These are phyloP conservation scores for Tolypocladium tundrense DNA, from an alignment of 2,329 filamentous ascomycete genomes.

Conservation along the genomic window DNA sequence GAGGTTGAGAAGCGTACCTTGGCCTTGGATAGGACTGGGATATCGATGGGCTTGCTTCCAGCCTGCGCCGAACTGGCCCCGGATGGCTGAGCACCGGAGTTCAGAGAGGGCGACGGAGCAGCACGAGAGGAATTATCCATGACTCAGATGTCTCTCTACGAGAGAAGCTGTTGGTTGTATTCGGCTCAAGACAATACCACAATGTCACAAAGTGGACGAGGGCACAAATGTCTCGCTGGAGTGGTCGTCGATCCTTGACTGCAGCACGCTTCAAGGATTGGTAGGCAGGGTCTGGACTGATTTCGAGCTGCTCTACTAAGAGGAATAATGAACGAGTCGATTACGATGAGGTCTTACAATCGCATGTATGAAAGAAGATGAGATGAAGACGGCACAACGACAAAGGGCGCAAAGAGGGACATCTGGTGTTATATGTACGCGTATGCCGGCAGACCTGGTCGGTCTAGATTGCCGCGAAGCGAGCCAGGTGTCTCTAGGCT, in stretches of 20 bases:
- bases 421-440: not conserved
- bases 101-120: constrained; percentile 5
- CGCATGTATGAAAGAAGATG: not conserved
- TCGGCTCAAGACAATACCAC: not conserved
- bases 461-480: not conserved
- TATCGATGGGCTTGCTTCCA: constrained; percentile 11
- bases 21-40: constrained; percentile 1
- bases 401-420: not conserved
- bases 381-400: not conserved
- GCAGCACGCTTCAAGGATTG: no score
- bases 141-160: not conserved
- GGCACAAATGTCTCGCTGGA: not conserved
- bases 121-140: constrained; percentile 2
- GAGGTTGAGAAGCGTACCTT: constrained; percentile 11
- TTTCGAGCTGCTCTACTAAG: not conserved
- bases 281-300: not conserved
- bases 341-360: not conserved
- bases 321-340: no score
- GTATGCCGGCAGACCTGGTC: not conserved
- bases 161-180: not conserved
- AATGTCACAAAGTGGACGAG: not conserved
- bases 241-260: not conserved
- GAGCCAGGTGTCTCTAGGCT: not conserved
- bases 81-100: constrained; percentile 1
- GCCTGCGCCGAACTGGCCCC: not conserved